Percentiles rank a stretch among this genome's conserved stretches.
phyloP scores from a whole-genome alignment of 2,329 filamentous ascomycete species.

The Chalaropsis thielavioides region DNA sequence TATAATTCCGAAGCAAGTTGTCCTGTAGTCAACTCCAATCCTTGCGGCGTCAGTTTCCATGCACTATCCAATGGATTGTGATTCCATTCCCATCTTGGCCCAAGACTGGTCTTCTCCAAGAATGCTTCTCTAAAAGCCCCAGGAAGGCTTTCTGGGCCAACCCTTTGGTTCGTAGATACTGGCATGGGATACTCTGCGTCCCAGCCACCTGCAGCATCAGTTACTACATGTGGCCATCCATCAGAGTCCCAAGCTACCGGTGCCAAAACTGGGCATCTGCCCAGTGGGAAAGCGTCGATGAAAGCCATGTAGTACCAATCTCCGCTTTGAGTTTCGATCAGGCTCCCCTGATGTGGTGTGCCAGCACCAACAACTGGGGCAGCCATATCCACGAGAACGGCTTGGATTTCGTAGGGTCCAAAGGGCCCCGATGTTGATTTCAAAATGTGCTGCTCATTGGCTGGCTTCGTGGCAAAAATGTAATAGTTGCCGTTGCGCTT shows the following conservation, averaged over 20 bases:
- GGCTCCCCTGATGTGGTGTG: slow-evolving; percentile 37
- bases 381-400: slow-evolving; percentile 30
- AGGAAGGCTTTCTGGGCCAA: slow-evolving; percentile 22
- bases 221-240: slow-evolving; percentile 33
- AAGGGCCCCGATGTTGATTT: slow-evolving; percentile 33
- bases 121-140: slow-evolving; percentile 29
- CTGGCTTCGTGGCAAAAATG: slow-evolving; percentile 35
- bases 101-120: slow-evolving; percentile 21
- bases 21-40: slow-evolving; percentile 32
- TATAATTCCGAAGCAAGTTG: slow-evolving; percentile 38
- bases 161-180: slow-evolving; percentile 21
- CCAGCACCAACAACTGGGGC: slow-evolving; percentile 30
- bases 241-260: slow-evolving; percentile 33
- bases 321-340: slow-evolving; percentile 35
- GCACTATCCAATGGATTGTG: slow-evolving; percentile 40
- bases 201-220: slow-evolving; percentile 31
- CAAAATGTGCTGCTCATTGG: slow-evolving; percentile 32
- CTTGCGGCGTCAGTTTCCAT: slow-evolving; percentile 28
- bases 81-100: slow-evolving; percentile 43
- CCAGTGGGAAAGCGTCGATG: slow-evolving; percentile 37
- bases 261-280: slow-evolving; percentile 39
- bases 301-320: slow-evolving; percentile 47
- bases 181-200: slow-evolving; percentile 29
- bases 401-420: slow-evolving; percentile 36
- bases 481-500: slow-evolving; percentile 33